Percentiles rank a stretch among this genome's conserved stretches.
phyloP scores from a whole-genome alignment of 139 green algal species.

The Volvox africanus region DNA sequence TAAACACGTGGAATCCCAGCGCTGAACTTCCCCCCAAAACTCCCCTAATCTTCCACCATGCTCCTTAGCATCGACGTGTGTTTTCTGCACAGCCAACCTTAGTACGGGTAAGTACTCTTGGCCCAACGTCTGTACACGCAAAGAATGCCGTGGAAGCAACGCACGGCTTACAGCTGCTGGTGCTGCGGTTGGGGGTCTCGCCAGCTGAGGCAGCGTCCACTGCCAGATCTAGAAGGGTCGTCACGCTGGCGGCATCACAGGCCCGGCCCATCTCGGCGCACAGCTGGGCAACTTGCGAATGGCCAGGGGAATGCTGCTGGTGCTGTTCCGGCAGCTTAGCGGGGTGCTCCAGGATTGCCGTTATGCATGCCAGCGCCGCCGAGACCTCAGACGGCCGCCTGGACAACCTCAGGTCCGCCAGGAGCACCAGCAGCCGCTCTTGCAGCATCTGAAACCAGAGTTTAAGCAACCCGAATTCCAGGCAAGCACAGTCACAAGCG shows the following conservation, averaged over 20 bases:
- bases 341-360: background rate
- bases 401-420: background rate
- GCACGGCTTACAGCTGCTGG: background rate
- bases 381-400: background rate
- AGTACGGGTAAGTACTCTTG: too few species aligned
- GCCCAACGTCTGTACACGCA: too few species aligned
- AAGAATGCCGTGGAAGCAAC: too few species aligned
- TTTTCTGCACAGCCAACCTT: too few species aligned
- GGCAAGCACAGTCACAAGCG: too few species aligned
- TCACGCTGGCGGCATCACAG: constrained; percentile 17
- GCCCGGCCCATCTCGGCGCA: constrained; percentile 39
- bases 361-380: background rate
- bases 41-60: too few species aligned
- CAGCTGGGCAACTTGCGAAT: background rate
- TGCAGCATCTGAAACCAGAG: background rate
- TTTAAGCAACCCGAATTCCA: too few species aligned
- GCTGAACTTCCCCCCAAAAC: too few species aligned
- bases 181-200: background rate
- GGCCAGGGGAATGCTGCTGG: background rate
- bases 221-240: constrained; percentile 40
- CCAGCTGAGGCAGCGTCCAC: background rate
- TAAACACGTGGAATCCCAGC: too few species aligned
- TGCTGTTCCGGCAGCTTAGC: background rate
- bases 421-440: background rate
- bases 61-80: too few species aligned